Evolutionary conservation across 345 rosid genomes (phyloP), one percentile per base, ranked within the genome.

Genomic region (Camelina hispida): DNA sequence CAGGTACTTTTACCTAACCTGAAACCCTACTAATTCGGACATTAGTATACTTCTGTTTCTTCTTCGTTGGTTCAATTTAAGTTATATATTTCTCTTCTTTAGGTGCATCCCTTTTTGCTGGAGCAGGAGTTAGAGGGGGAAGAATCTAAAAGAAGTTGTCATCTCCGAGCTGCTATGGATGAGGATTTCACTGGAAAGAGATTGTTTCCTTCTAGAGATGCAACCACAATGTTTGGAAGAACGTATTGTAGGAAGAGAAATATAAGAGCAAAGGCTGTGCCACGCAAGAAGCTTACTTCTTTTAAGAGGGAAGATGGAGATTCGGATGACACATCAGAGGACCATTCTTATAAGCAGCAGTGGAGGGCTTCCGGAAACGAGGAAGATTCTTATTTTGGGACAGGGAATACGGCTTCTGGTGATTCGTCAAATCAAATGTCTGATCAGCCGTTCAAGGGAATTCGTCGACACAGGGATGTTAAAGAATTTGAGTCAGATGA

Each of bases 61-160:
- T 30, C 40, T 20, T 42, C 42, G 50, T 65, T 47, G 60, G 28
- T 66, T 67, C 25, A 50, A 2, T 3, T 58, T 46, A 37, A 47
- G 25, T 46, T n/a, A 40, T 1, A 5, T 61, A 2, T 34, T 6
- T 56, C 22, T 88, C 74, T 87, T 90, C 53, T 52, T 68, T 69
- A 88, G 86, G 94, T 94, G 71, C 98, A 94, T 80, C 85, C 95
- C n/a, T 81, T 89, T 78, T 73, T 94, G 69, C 73, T 80, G 20
- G 81, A 79, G 62, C 71, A 64, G 78, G 90, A 87, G 78, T 48
- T 82, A 40, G 85, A 85, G 40, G 91, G 77, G 25, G 87, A 72
- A 73, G 93, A 88, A 32, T 83, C 75, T 72, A 96, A 86, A 58
- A 77, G 76, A 76, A 81, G 75, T 78, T 59, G 30, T 46, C 84